Evolutionary conservation across 192 early-diverging fungal species (phyloP).

Genomic region (Coemansia sp.): DNA sequence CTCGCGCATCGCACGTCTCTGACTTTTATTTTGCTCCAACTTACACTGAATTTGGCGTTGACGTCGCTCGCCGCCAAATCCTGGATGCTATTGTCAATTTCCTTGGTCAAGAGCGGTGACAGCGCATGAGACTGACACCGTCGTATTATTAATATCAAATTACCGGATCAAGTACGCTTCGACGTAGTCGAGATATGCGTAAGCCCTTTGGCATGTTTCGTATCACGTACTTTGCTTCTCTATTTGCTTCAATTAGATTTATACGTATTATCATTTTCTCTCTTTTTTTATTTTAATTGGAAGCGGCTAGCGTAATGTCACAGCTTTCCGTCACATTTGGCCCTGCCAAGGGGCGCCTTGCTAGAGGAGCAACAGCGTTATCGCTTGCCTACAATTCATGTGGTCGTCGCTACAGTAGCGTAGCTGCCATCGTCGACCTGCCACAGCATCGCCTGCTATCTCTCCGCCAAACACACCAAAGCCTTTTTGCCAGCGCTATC

Average conservation of each 20-base stretch:
- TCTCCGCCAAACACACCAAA: neutral
- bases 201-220: neutral
- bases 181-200: neutral
- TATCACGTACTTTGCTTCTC: neutral
- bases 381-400: neutral
- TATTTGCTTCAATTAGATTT: neutral
- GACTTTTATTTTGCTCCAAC: conserved; percentile 49
- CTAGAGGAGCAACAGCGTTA: neutral
- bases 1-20: conserved; percentile 46
- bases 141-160: neutral
- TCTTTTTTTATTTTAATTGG: neutral
- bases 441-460: neutral
- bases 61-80: conserved; percentile 39
- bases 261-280: neutral
- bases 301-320: conserved; percentile 4
- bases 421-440: neutral
- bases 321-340: conserved; percentile 9
- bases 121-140: neutral
- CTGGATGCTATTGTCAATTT: conserved; percentile 40
- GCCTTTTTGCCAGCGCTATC: neutral
- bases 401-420: neutral
- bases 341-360: neutral
- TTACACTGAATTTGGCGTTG: conserved; percentile 49
- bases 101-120: conserved; percentile 14
- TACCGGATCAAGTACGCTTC: neutral